A percentile compares a stretch with the other conserved stretches of the same genome.
phyloP scores from a whole-genome alignment of 1,284 basidiomycete species.

The Microbotryum lychnidis-dioicae region DNA sequence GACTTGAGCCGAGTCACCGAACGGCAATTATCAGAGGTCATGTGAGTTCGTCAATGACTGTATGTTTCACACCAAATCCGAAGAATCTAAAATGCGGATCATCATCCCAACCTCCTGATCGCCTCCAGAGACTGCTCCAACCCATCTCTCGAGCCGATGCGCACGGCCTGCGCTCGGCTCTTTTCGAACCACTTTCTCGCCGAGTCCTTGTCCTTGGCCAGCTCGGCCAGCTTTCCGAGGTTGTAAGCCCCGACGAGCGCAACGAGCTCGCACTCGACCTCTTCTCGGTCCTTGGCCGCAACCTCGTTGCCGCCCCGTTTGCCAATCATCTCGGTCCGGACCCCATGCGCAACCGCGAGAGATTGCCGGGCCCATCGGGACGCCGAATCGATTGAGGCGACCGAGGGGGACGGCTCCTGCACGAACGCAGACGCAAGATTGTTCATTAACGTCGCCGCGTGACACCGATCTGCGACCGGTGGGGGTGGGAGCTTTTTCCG shows the following conservation, averaged over 20 bases:
- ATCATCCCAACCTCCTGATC: slow-evolving; percentile 11
- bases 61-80: neutral
- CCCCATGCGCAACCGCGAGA: slow-evolving; percentile 14
- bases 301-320: too few relatives aligned
- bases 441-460: slow-evolving; percentile 32
- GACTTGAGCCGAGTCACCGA: too few relatives aligned
- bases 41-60: too few relatives aligned
- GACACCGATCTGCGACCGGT: slow-evolving; percentile 19
- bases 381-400: slow-evolving; percentile 9
- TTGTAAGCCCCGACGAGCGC: slow-evolving; percentile 27
- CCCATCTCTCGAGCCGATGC: slow-evolving; percentile 16
- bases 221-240: slow-evolving; percentile 28
- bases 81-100: neutral
- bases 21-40: too few relatives aligned
- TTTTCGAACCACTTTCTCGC: slow-evolving; percentile 21
- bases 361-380: slow-evolving; percentile 26
- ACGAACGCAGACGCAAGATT: slow-evolving; percentile 29
- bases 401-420: slow-evolving; percentile 11
- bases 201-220: slow-evolving; percentile 14
- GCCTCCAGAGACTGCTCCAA: slow-evolving; percentile 11
- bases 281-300: slow-evolving; percentile 22
- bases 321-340: slow-evolving; percentile 12
- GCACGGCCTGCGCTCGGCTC: slow-evolving; percentile 10
- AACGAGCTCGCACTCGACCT: slow-evolving; percentile 27
- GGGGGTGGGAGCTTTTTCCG: neutral